These are phyloP conservation scores for Schizosaccharomyces japonicus DNA, from an alignment of 805 yeast genomes.

Conservation along the genomic window DNA sequence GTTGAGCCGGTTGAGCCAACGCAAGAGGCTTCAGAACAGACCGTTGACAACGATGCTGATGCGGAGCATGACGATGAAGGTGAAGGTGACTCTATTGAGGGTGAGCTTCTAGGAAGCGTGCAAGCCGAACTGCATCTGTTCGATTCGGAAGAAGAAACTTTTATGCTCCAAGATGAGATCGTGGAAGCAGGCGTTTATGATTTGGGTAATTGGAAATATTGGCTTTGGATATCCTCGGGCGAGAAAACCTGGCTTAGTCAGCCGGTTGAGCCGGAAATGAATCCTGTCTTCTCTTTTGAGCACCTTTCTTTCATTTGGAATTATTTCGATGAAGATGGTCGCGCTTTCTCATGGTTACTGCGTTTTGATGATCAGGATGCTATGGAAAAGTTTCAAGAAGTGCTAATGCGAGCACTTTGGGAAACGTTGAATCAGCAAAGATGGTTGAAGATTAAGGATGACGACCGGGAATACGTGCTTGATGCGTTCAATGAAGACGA, in stretches of 20 bases:
- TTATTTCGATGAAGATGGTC: constrained; percentile 19
- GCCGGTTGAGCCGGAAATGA: constrained; percentile 26
- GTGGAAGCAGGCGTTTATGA: constrained; percentile 22
- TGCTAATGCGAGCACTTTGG: constrained; percentile 33
- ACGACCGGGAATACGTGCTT: constrained; percentile 32
- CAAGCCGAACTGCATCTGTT: constrained; percentile 29
- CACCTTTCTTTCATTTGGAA: constrained; percentile 43
- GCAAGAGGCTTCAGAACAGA: constrained; percentile 30
- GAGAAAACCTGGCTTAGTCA: constrained; percentile 19
- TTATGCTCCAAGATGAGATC: constrained; percentile 21
- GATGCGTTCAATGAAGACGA: constrained; percentile 19
- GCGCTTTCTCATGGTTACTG: constrained; percentile 37
- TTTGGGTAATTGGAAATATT: constrained; percentile 26
- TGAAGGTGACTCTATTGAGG: neutral
- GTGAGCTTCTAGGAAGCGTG: constrained; percentile 4
- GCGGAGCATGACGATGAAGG: neutral
- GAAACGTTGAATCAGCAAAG: constrained; percentile 29
- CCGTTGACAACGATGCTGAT: constrained; percentile 13
- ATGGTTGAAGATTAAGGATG: constrained; percentile 23
- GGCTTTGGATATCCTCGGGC: constrained; percentile 3
- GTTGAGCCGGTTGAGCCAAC: too few relatives aligned
- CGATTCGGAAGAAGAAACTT: constrained; percentile 28
- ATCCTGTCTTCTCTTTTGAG: constrained; percentile 41
- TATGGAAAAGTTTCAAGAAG: constrained; percentile 29
- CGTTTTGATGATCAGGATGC: constrained; percentile 24